Base-by-base conservation (phyloP, 2,329 filamentous ascomycete species). In the Epichloe uncinata region DNA sequence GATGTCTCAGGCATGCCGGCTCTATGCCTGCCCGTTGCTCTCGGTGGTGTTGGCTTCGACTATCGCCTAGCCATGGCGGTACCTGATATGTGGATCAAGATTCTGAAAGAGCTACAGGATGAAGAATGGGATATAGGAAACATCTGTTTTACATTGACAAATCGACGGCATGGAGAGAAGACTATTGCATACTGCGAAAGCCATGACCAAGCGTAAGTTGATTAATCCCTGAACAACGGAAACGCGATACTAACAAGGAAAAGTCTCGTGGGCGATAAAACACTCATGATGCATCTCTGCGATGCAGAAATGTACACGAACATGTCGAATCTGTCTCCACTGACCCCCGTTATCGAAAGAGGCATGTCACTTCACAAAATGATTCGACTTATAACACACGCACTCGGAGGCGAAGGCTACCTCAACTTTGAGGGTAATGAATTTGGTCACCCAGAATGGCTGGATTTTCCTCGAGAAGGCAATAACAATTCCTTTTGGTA, bases 381-480 rank as follows among this genome's bases (percentile, higher is more conserved):
- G 85, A 96, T 98, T 61, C 85, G 93, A 13, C 79, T 98, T 15
- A 73, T 98, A 55, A 97, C 93, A 1, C 91, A 98, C 64, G 79
- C 77, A 41, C 78, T 98, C 15, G 93, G 93, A 52, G 93, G 93
- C 50, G 93, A 98, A 68, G 93, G 91, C 38, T 98, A 95, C 63
- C 84, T 98, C 48, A 97, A 97, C 72, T 98, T 98, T 60, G 90
- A 96, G 70, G 93, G 93, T 53, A 98, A 98, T 67, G 93, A 98
- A 67, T 98, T 98, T 62, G 93, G 93, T 1, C 93, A 98, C 64
- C 93, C 93, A 0, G 93, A 98, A 68, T 98, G 93, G 93, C 85
- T 98, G 38, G 93, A 98, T 66, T 98, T 98, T 68, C 93, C 93
- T 4, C 86, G 93, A 47, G 88, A 84, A 61, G 93, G 93, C 52